Base-by-base conservation (phyloP, 2,329 filamentous ascomycete genomes). In the Sphaerulina vaccinii region DNA sequence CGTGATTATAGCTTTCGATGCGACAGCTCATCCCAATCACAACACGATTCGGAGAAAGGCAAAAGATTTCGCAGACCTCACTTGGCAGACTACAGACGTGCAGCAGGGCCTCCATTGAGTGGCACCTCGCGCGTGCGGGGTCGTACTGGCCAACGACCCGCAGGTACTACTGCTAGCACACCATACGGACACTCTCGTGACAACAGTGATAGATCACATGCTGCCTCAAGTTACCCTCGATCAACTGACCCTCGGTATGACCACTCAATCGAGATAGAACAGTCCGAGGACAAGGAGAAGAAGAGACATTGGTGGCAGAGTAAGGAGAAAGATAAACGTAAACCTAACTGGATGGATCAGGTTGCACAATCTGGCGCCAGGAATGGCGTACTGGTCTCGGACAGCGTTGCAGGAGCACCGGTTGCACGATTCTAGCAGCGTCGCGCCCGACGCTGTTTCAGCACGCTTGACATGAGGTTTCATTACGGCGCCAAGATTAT, bases 301-400 rank as follows among this genome's bases (percentile, higher is more conserved):
- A 52, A 54, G 23, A 58, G 61, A 38, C 59, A 62, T 18, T 64
- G 62, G 58, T 67, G 62, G 61, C 50, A 60, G 21, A 24, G 27
- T 21, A 70, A 68, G 50, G 49, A 69, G 52, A 70, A 50, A 19
- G 46, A 44, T 10, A 49, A 56, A 24, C 24, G 38, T 68, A 42
- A 70, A 67, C 55, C 66, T 66, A 66, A 68, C 39, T 73, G 71
- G 71, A 73, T 73, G 71, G 68, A 73, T 13, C 65, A 68, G 50
- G 59, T 74, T 18, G 68, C 72, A 42, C 70, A 69, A 52, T 62
- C 70, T 15, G 72, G 72, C 2, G 63, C 73, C n/a, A 71, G 67
- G 43, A 66, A 66, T 32, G 72, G 73, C 13, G 63, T 73, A 10
- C 52, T 75, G 44, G 61, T 66, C 24, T 58, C 64, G 10, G 72